Base-by-base conservation (phyloP, 2,329 filamentous ascomycete genomes). In the Byssothecium circinans region DNA sequence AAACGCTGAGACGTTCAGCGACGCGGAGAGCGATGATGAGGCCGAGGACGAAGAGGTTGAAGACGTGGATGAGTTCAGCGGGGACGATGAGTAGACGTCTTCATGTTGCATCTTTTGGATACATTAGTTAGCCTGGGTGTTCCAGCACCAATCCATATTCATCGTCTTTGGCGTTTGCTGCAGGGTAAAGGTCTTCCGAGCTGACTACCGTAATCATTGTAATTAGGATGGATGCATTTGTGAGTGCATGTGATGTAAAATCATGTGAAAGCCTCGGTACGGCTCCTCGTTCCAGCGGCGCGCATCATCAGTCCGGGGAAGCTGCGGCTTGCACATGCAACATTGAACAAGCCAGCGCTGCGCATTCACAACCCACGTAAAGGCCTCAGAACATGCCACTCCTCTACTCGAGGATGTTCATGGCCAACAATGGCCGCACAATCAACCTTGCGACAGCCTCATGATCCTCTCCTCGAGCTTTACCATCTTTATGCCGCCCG, bases 371-470 rank as follows among this genome's bases (percentile, higher is more conserved):
- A 32, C 29, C 47, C 38, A 15, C 36, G 35, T 8, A 23, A 23
- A 50, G 43, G n/a, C 51, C 40, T 42, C 52, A 45, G 43, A 60
- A 64, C 57, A 68, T 68, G 66, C 54, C 18, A 52, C 39, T 33
- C 44, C 45, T 46, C 51, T 46, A 42, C 40, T 49, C 39, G 49
- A 50, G 53, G 53, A 64, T 50, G 43, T 50, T 23, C 50, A 68
- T 61, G 65, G 64, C 61, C 56, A 50, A 65, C 45, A 52, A 96
- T 96, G 92, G 89, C 90, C 53, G 87, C 80, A 55, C 91, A 95
- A 76, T 96, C 92, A 46, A 96, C 88, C 4, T 79, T 96, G 36
- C 75, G 75, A 58, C 58, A 70, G 50, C 61, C 64, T 47, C 67
- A 75, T 62, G 74, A 77, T 55, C 74, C 75, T 20, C 62, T 80